Percentiles rank a stretch among this genome's conserved stretches.
phyloP scores from a whole-genome alignment of 352 stramenopile species.

The Phytopythium montanum region DNA sequence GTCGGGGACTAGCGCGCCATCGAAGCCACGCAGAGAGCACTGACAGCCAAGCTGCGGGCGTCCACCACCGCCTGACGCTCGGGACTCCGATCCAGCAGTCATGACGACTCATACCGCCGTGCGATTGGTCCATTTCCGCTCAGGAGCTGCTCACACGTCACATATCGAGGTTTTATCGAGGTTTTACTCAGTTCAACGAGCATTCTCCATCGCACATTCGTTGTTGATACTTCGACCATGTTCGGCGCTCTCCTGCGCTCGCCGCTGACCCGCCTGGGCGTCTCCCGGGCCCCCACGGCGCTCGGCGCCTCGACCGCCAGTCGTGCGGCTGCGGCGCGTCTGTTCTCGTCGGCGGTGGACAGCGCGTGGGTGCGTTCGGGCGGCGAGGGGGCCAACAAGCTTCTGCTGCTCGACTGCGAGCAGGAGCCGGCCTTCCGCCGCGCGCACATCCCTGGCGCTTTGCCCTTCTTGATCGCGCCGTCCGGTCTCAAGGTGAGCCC shows the following conservation, averaged over 20 bases:
- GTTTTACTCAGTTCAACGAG: slow-evolving; percentile 42
- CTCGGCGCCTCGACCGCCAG: neutral
- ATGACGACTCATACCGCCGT: neutral
- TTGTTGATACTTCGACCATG: neutral
- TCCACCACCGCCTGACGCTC: neutral
- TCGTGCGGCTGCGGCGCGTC: neutral
- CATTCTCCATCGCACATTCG: slow-evolving; percentile 35
- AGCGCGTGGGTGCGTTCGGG: slow-evolving; percentile 33
- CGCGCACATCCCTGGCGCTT: slow-evolving; percentile 44
- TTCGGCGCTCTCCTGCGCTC: neutral
- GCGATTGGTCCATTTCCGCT: slow-evolving; percentile 1
- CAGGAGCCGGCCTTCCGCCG: slow-evolving; percentile 44
- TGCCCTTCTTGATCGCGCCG: slow-evolving; percentile 37
- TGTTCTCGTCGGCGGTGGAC: slow-evolving; percentile 35
- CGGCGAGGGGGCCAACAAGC: slow-evolving; percentile 12
- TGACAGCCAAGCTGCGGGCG: slow-evolving; percentile 49
- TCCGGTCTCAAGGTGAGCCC: slow-evolving; percentile 43
- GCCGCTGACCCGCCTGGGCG: neutral
- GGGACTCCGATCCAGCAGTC: neutral
- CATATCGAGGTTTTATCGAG: slow-evolving; percentile 21
- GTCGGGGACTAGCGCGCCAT: slow-evolving; percentile 32
- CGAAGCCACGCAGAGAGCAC: slow-evolving; percentile 45
- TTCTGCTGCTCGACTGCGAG: slow-evolving; percentile 59
- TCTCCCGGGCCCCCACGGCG: neutral
- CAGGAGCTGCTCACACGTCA: slow-evolving; percentile 15